Evolutionary conservation across 148 eudicot genomes (phyloP).

Genomic region (Persicaria tinctoria): DNA sequence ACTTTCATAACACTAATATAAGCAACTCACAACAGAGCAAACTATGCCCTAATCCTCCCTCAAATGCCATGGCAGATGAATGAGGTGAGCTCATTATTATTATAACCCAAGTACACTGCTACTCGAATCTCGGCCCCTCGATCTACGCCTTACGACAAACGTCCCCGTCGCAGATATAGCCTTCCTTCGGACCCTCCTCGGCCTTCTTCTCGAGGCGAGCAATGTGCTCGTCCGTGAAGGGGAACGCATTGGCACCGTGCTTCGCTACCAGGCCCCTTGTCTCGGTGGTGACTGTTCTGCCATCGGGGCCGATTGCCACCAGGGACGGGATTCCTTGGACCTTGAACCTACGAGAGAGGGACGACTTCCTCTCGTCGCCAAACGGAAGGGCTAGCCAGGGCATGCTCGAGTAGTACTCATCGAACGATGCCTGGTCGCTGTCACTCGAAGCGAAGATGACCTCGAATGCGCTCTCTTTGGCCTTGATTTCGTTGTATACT

Average conservation of each 20-base stretch:
- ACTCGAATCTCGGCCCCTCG: not conserved
- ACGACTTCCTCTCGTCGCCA: conserved; percentile 40
- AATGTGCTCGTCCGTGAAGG: conserved; percentile 44
- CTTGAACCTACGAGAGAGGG: conserved; percentile 32
- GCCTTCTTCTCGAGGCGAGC: conserved; percentile 24
- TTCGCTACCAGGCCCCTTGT: conserved; percentile 28
- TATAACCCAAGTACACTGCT: not conserved
- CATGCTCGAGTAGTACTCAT: conserved; percentile 39
- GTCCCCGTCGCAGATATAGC: conserved; percentile 42
- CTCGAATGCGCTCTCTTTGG: conserved; percentile 37
- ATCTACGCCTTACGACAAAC: conserved; percentile 36
- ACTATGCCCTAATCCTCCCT: not conserved
- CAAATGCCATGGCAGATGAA: not conserved
- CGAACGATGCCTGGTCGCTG: conserved; percentile 32
- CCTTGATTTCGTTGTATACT: conserved; percentile 45
- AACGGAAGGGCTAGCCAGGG: conserved; percentile 60
- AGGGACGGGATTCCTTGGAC: conserved; percentile 40
- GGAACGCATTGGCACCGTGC: conserved; percentile 50
- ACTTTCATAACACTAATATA: not conserved
- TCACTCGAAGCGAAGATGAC: conserved; percentile 49
- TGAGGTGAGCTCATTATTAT: conserved; percentile 3
- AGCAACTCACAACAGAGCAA: conserved; percentile 1
- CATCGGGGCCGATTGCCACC: conserved; percentile 40
- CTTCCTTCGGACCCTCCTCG: conserved; percentile 37
- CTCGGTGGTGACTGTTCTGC: conserved; percentile 36